A percentile compares a stretch with the other conserved stretches of the same genome.
phyloP scores from a whole-genome alignment of 495 filamentous ascomycete species.

The Aspergillus conjunctus region DNA sequence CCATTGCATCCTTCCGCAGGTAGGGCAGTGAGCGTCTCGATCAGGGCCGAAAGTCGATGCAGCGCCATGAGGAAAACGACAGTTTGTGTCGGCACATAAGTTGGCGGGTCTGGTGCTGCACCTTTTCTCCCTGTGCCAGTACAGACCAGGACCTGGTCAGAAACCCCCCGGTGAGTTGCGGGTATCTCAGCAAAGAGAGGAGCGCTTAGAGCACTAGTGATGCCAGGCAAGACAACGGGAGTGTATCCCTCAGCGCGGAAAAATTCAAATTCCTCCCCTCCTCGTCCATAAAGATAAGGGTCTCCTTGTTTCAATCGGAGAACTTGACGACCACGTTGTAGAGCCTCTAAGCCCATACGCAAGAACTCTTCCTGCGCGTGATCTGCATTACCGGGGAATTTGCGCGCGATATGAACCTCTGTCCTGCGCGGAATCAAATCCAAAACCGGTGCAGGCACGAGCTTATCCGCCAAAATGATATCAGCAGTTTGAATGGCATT shows the following conservation, averaged over 20 bases:
- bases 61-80: conserved; percentile 97
- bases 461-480: conserved; percentile 91
- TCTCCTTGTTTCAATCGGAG: conserved; percentile 94
- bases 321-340: conserved; percentile 74
- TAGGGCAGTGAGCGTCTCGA: conserved; percentile 60
- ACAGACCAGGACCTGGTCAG: conserved; percentile 90
- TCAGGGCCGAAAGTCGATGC: conserved; percentile 74
- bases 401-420: conserved; percentile 87
- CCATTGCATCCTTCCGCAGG: conserved; percentile 23
- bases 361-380: conserved; percentile 89
- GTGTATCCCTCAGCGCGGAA: conserved; percentile 72
- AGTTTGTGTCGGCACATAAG: conserved; percentile 74
- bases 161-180: conserved; percentile 82
- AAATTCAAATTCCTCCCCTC: conserved; percentile 89
- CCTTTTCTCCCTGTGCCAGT: conserved; percentile 95
- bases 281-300: conserved; percentile 92
- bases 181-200: conserved; percentile 89
- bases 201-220: conserved; percentile 84
- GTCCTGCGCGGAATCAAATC: conserved; percentile 89
- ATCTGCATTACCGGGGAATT: conserved; percentile 97
- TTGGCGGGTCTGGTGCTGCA: conserved; percentile 75
- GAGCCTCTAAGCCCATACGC: conserved; percentile 70
- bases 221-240: conserved; percentile 80
- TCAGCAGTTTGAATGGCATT: conserved; percentile 83
- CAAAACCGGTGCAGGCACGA: conserved; percentile 84